These are phyloP conservation scores for Solanum peruvianum DNA, from an alignment of 257 asterid species.

Conservation along the genomic window DNA sequence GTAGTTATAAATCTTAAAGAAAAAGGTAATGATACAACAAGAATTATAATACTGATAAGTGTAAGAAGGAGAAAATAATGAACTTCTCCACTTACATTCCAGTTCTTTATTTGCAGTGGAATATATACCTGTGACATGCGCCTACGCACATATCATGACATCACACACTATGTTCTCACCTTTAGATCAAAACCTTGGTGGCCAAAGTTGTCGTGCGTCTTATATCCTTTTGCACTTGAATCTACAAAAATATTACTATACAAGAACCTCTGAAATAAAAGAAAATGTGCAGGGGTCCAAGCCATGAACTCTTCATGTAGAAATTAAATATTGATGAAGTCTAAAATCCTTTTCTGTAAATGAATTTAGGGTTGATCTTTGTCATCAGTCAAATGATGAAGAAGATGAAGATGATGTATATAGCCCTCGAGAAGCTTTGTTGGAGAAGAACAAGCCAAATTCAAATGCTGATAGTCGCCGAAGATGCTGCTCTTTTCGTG, in stretches of 20 bases:
- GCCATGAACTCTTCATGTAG: not conserved
- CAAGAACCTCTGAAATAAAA: not conserved
- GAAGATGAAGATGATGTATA: slow-evolving; percentile 81
- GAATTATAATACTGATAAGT: not conserved
- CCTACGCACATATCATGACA: not conserved
- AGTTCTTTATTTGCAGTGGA: not conserved
- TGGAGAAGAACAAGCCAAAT: slow-evolving; percentile 47
- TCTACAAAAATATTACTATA: not conserved
- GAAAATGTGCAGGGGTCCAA: not conserved
- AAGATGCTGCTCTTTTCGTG: slow-evolving; percentile 52
- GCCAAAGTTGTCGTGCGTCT: not conserved
- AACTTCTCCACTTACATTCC: not conserved
- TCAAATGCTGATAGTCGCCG: slow-evolving; percentile 24
- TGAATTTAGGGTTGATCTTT: slow-evolving; percentile 88
- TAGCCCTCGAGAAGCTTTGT: slow-evolving; percentile 47
- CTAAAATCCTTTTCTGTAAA: not conserved
- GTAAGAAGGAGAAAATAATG: not conserved
- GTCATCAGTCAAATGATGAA: slow-evolving; percentile 73
- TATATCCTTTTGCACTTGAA: not conserved
- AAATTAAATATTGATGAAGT: not conserved
- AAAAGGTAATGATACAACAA: not conserved
- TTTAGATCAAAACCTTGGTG: not conserved
- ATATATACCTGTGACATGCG: not conserved
- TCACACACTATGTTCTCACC: not conserved
- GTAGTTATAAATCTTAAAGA: not conserved